Evolutionary conservation across 2,329 filamentous ascomycete species (phyloP).

Genomic region (Coccinonectria pachysandricola): DNA sequence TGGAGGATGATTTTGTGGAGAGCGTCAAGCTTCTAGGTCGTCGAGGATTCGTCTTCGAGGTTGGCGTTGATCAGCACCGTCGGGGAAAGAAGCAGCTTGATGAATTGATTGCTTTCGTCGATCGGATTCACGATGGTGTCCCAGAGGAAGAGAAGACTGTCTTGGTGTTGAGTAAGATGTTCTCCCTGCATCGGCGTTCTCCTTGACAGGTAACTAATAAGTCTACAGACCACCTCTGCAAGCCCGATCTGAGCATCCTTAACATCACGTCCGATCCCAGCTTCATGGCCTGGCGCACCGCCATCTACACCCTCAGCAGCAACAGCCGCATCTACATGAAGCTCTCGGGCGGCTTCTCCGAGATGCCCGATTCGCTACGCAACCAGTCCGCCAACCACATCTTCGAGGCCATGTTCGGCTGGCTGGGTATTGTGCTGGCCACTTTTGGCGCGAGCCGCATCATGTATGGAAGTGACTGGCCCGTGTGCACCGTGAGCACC

Average conservation of each 20-base stretch:
- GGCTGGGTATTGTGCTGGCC: slow-evolving; percentile 61
- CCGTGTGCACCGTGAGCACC: slow-evolving; percentile 63
- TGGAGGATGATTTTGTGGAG: slow-evolving; percentile 54
- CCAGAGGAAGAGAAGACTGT: slow-evolving; percentile 48
- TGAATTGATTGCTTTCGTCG: slow-evolving; percentile 61
- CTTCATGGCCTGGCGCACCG: slow-evolving; percentile 59
- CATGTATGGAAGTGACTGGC: slow-evolving; percentile 94
- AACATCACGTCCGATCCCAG: slow-evolving; percentile 43
- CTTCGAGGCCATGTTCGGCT: slow-evolving; percentile 54
- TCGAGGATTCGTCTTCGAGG: slow-evolving; percentile 62
- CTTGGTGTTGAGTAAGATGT: slow-evolving; percentile 59
- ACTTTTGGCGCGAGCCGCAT: slow-evolving; percentile 62
- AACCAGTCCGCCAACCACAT: slow-evolving; percentile 42
- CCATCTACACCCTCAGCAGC: slow-evolving; percentile 57
- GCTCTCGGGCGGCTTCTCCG: slow-evolving; percentile 76
- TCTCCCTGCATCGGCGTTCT: neutral
- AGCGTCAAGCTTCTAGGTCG: slow-evolving; percentile 54
- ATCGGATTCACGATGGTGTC: slow-evolving; percentile 52
- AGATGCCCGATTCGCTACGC: slow-evolving; percentile 53
- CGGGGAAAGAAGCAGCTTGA: slow-evolving; percentile 65
- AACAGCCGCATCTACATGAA: slow-evolving; percentile 72
- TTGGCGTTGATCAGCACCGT: slow-evolving; percentile 73
- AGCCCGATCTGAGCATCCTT: slow-evolving; percentile 63
- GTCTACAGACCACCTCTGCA: slow-evolving; percentile 80
- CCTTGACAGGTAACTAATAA: slow-evolving; percentile 4